phyloP scores from a whole-genome alignment of 2,329 filamentous ascomycete species.

The Tothia fuscella region DNA sequence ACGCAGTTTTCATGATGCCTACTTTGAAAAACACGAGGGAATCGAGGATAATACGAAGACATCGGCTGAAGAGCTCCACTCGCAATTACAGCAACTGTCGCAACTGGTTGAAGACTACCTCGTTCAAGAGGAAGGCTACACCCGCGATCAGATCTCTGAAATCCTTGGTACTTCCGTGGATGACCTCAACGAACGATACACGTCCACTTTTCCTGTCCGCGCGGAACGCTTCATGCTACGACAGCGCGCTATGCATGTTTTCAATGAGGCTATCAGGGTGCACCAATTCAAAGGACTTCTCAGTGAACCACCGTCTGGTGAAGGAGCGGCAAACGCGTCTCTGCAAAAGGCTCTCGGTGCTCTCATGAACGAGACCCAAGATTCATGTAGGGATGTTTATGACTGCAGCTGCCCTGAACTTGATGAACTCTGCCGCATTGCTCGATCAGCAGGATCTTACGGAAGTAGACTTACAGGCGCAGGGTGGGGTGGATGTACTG shows the following conservation, averaged over 20 bases:
- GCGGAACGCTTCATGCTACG: slow-evolving; percentile 79
- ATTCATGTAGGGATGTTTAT: slow-evolving; percentile 74
- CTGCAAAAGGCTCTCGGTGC: slow-evolving; percentile 63
- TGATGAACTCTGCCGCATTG: slow-evolving; percentile 77
- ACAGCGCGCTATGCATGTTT: slow-evolving; percentile 83
- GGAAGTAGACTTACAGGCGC: slow-evolving; percentile 83
- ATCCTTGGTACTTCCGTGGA: slow-evolving; percentile 56
- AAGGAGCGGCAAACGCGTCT: slow-evolving; percentile 46
- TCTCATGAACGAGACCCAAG: slow-evolving; percentile 81
- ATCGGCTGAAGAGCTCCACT: slow-evolving; percentile 30
- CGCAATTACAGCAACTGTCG: slow-evolving; percentile 65
- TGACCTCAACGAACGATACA: slow-evolving; percentile 66
- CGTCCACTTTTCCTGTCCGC: slow-evolving; percentile 78
- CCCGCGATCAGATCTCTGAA: slow-evolving; percentile 67
- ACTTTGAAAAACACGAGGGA: slow-evolving; percentile 48
- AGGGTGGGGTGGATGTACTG: slow-evolving; percentile 92
- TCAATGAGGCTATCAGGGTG: slow-evolving; percentile 77
- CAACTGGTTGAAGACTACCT: slow-evolving; percentile 59
- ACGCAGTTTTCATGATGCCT: slow-evolving; percentile 74
- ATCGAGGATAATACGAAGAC: slow-evolving; percentile 37
- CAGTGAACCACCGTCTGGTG: slow-evolving; percentile 27
- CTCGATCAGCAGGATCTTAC: slow-evolving; percentile 64
- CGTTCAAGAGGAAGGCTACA: slow-evolving; percentile 71
- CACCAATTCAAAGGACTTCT: slow-evolving; percentile 71
- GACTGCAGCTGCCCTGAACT: slow-evolving; percentile 88